A percentile compares a stretch with the other conserved stretches of the same genome.
phyloP scores from a whole-genome alignment of 371 early-diverging fungal genomes.

The Coemansia sp. region DNA sequence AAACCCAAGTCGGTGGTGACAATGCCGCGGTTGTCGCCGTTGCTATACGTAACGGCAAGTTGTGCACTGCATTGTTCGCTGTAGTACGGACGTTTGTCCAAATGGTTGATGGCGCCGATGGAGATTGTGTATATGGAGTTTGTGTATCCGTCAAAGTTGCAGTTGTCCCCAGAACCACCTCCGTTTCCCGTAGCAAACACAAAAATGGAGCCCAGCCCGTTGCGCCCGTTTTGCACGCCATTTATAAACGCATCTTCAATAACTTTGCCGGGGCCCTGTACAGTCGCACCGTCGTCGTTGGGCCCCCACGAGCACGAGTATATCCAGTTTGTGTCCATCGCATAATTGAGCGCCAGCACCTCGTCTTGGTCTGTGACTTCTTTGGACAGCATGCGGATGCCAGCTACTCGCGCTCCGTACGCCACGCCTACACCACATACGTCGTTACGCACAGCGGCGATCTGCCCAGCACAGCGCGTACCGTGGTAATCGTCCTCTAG shows the following conservation, averaged over 20 bases:
- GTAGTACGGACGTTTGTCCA: conserved; percentile 77
- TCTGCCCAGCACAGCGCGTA: conserved; percentile 96
- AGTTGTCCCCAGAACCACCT: conserved; percentile 78
- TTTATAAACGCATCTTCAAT: conserved; percentile 79
- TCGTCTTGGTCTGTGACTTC: conserved; percentile 88
- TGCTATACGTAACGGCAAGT: conserved; percentile 84
- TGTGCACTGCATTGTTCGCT: conserved; percentile 91
- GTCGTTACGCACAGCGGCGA: conserved; percentile 86
- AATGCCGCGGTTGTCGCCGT: conserved; percentile 73
- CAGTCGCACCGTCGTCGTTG: conserved; percentile 82
- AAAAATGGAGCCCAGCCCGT: conserved; percentile 83
- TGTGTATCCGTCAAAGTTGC: conserved; percentile 97
- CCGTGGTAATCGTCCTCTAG: conserved; percentile 88
- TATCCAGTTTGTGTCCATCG: conserved; percentile 83
- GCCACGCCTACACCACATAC: conserved; percentile 97
- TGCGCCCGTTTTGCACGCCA: conserved; percentile 82
- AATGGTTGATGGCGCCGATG: conserved; percentile 84
- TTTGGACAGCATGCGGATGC: conserved; percentile 89
- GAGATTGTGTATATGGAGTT: conserved; percentile 94
- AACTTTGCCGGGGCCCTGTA: conserved; percentile 84
- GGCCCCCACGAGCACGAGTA: conserved; percentile 97
- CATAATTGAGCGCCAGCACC: conserved; percentile 84
- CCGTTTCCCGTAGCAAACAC: conserved; percentile 98
- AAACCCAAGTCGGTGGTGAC: conserved; percentile 84
- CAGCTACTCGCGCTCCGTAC: conserved; percentile 83